Evolutionary conservation across 2,329 filamentous ascomycete genomes (phyloP), one percentile per base, ranked within the genome.

Genomic region (Phoma herbarum): DNA sequence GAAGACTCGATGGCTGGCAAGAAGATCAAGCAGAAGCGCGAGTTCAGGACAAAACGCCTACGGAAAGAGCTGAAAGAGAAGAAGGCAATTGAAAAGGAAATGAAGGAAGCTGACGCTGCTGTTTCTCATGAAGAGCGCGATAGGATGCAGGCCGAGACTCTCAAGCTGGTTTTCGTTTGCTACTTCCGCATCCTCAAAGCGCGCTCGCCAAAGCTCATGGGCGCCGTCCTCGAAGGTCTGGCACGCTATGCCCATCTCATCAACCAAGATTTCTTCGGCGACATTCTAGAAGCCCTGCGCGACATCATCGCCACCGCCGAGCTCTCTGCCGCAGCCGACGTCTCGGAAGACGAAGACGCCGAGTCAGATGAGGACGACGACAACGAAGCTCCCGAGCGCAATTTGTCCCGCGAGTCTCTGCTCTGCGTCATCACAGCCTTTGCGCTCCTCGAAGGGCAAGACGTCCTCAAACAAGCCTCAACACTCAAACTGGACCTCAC

Each of bases 251-350:
- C 93, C 3, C 95, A 97, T 75, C 85, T 99, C 59, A 99, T 99
- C 83, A 99, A 99, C 80, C 93, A 99, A 74, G 92, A 99, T 75
- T 98, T 99, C 82, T 99, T 99, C 70, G 95, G 94, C 26, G 95
- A 99, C 74, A 84, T 99, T 28, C 86, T 99, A 11, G 95, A 98
- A 78, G 94, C 93, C 0, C 83, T 99, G 37, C 96, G 96, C 77
- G 95, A 99, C 64, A 85, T 99, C 43, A 94, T 98, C 69, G 86
- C 87, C 4, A 87, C 93, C 66, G 90, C 90, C 51, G 77, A 82
- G 57, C 72, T 79, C n/a, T 74, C 70, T 16, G 82, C 84, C 0
- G 82, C 82, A 3, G 76, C 79, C 37, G 74, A 77, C n/a, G 77
- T 77, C 14, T 70, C 80, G 2, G 77, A 79, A 9, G 76, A 80